Conservation (phyloP, 2,329 filamentous ascomycete genomes). For the Orbilia ellipsospora region DNA sequence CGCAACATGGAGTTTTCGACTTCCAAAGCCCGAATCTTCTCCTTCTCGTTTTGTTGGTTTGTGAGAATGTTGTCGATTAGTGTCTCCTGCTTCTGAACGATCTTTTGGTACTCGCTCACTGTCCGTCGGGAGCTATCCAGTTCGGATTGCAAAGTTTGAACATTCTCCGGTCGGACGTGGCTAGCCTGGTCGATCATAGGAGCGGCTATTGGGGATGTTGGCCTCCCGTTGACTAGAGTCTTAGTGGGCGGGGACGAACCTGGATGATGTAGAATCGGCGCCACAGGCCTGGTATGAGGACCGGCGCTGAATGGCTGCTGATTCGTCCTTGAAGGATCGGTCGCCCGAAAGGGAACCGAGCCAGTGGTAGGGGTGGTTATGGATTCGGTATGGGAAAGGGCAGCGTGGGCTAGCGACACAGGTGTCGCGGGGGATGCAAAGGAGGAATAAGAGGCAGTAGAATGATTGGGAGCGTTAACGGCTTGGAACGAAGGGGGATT, state of each 20-base stretch:
- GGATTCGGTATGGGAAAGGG: constrained; percentile 40
- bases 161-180: constrained; percentile 31
- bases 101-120: constrained; percentile 51
- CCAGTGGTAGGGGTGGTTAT: constrained; percentile 47
- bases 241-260: constrained; percentile 52
- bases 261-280: constrained; percentile 52
- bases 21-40: constrained; percentile 43
- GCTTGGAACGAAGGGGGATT: constrained; percentile 49
- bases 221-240: constrained; percentile 48
- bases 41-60: constrained; percentile 52
- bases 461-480: constrained; percentile 45
- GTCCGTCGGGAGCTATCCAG: constrained; percentile 48
- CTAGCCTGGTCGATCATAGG: constrained; percentile 39
- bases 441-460: constrained; percentile 21
- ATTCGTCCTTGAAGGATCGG: constrained; percentile 52
- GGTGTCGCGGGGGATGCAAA: constrained; percentile 47
- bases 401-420: constrained; percentile 45
- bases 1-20: constrained; percentile 39
- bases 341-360: constrained; percentile 46
- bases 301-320: constrained; percentile 45
- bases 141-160: constrained; percentile 39
- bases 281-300: constrained; percentile 41
- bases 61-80: constrained; percentile 50
- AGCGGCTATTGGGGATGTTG: constrained; percentile 49
- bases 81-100: constrained; percentile 53